These are phyloP conservation scores for Torrubiellomyces zombiae DNA, from an alignment of 2,329 filamentous ascomycete genomes.

Conservation along the genomic window DNA sequence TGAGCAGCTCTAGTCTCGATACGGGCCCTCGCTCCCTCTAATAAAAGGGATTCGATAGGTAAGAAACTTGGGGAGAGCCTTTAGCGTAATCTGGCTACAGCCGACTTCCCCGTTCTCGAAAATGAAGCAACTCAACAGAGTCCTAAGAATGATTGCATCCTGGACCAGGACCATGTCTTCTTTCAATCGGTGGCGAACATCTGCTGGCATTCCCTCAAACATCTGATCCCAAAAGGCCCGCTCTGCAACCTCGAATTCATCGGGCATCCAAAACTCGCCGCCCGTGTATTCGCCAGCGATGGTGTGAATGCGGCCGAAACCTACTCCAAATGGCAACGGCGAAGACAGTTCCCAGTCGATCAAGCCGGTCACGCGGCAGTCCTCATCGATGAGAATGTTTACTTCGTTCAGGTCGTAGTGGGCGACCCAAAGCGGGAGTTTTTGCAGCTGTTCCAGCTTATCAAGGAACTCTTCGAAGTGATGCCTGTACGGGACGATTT, in stretches of 20 bases:
- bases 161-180: slow-evolving; percentile 14
- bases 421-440: slow-evolving; percentile 2
- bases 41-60: slow-evolving; percentile 8
- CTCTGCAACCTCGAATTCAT: slow-evolving; percentile 11
- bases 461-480: slow-evolving; percentile 1
- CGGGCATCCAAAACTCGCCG: slow-evolving; percentile 11
- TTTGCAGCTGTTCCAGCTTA: not conserved
- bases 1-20: slow-evolving; percentile 1
- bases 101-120: slow-evolving; percentile 11
- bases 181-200: slow-evolving; percentile 12
- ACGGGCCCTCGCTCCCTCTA: slow-evolving; percentile 2
- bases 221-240: slow-evolving; percentile 10
- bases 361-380: slow-evolving; percentile 2
- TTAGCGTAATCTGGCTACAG: slow-evolving; percentile 7
- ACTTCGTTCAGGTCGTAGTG: slow-evolving; percentile 1
- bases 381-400: slow-evolving; percentile 1
- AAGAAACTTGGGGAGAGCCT: slow-evolving; percentile 12
- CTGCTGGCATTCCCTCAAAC: slow-evolving; percentile 9
- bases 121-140: slow-evolving; percentile 11
- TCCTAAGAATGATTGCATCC: slow-evolving; percentile 13
- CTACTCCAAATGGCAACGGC: slow-evolving; percentile 2
- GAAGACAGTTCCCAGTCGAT: slow-evolving; percentile 2
- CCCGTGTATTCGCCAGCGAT: slow-evolving; percentile 9
- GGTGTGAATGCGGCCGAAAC: slow-evolving; percentile 10
- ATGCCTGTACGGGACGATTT: slow-evolving; percentile 1